phyloP scores from a whole-genome alignment of 139 green algal genomes.

The Volvox africanus region DNA sequence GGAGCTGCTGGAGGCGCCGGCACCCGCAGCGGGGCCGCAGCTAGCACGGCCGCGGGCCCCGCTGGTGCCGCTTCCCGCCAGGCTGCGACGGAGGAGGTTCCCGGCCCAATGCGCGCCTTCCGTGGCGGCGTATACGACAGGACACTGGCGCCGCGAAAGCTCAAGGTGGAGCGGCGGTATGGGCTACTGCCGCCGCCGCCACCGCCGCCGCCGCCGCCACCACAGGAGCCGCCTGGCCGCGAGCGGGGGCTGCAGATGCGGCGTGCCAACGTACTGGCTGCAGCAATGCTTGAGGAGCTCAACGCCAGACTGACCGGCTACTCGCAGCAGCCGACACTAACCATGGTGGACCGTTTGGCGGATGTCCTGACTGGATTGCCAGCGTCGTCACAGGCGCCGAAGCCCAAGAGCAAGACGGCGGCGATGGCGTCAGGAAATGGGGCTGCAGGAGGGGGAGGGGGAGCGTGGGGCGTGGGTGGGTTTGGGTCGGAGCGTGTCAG shows the following conservation, averaged over 20 bases:
- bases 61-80: background rate
- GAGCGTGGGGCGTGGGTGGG: background rate
- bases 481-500: background rate
- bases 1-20: background rate
- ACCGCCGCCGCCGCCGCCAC: background rate
- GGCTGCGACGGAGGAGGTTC: background rate
- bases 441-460: background rate
- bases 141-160: constrained; percentile 11
- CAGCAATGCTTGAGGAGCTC: constrained; percentile 26
- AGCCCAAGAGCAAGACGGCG: background rate
- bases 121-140: constrained; percentile 38
- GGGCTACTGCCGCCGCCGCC: background rate
- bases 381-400: background rate
- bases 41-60: background rate
- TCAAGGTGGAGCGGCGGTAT: constrained; percentile 42
- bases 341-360: constrained; percentile 30
- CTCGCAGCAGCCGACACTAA: background rate
- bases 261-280: constrained; percentile 32
- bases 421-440: background rate
- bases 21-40: background rate
- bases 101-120: background rate
- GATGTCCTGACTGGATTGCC: constrained; percentile 11
- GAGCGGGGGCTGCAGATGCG: constrained; percentile 2
- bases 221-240: background rate
- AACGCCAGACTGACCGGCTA: constrained; percentile 20